Conservation (phyloP, 371 early-diverging fungal genomes). For the Mucor circinelloides region DNA sequence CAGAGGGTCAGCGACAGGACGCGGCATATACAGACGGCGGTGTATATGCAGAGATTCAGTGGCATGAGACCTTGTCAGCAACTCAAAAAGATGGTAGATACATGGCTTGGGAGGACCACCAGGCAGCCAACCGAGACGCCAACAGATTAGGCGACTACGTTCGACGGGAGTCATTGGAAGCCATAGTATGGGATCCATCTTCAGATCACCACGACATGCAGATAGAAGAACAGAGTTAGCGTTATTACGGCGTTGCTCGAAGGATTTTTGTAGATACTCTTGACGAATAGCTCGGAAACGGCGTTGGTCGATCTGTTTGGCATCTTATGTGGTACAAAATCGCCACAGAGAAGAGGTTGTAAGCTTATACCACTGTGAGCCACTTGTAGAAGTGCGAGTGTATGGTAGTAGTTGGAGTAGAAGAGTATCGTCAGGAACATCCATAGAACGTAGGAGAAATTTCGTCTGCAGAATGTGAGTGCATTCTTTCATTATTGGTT, state of each 20-base stretch:
- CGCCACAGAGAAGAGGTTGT: too few relatives aligned
- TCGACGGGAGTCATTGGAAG: not conserved
- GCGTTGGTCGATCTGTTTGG: too few relatives aligned
- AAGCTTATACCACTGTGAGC: not conserved
- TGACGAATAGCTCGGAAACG: too few relatives aligned
- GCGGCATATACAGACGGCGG: too few relatives aligned
- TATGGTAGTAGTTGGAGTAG: not conserved
- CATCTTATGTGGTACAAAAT: too few relatives aligned
- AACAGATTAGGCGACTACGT: slow-evolving; percentile 11
- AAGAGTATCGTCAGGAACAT: slow-evolving; percentile 8
- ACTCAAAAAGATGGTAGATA: not conserved
- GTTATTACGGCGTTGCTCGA: too few relatives aligned
- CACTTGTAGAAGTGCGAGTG: not conserved
- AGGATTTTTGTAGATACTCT: too few relatives aligned
- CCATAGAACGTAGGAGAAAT: too few relatives aligned
- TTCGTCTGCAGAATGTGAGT: slow-evolving; percentile 4
- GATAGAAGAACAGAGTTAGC: too few relatives aligned
- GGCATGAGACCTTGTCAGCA: too few relatives aligned
- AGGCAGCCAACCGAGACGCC: slow-evolving; percentile 25
- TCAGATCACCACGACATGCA: not conserved
- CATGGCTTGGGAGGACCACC: not conserved
- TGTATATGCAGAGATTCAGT: too few relatives aligned
- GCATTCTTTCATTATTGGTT: not conserved
- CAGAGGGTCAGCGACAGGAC: too few relatives aligned
- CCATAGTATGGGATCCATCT: not conserved